A percentile compares a stretch with the other conserved stretches of the same genome.
Conservation (phyloP, 371 early-diverging fungal species). For the Mortierella sp. region DNA sequence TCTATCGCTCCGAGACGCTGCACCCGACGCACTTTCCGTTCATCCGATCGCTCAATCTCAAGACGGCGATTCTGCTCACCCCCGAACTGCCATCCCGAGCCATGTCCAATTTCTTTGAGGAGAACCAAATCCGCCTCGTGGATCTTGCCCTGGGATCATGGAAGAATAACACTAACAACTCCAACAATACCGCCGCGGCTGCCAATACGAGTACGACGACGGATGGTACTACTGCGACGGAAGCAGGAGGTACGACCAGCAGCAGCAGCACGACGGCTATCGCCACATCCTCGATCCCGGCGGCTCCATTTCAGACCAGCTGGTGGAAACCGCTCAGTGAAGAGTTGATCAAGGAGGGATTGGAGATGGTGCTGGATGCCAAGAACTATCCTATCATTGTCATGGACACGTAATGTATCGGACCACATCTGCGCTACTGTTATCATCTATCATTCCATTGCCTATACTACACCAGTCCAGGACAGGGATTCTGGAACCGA, state of each 20-base stretch:
- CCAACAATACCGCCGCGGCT: not conserved
- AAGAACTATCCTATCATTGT: slow-evolving; percentile 87
- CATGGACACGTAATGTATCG: slow-evolving; percentile 82
- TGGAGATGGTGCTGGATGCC: slow-evolving; percentile 83
- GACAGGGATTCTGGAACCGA: too few relatives aligned
- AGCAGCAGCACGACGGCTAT: not conserved
- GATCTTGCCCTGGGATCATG: slow-evolving; percentile 37
- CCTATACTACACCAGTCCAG: too few relatives aligned
- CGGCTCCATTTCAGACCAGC: slow-evolving; percentile 48
- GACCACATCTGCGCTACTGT: not conserved
- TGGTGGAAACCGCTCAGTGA: slow-evolving; percentile 93
- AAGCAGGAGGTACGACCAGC: too few relatives aligned
- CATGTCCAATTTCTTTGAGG: slow-evolving; percentile 84
- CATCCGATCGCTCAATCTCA: slow-evolving; percentile 79
- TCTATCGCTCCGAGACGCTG: slow-evolving; percentile 85
- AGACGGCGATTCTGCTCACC: slow-evolving; percentile 87
- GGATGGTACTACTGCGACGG: slow-evolving; percentile 1
- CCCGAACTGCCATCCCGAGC: slow-evolving; percentile 85
- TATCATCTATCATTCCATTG: too few relatives aligned
- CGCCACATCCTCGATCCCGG: slow-evolving; percentile 30
- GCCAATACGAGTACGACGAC: slow-evolving; percentile 3
- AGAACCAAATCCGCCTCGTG: slow-evolving; percentile 78
- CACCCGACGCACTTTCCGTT: slow-evolving; percentile 81
- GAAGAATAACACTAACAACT: slow-evolving; percentile 27
- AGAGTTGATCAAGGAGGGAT: slow-evolving; percentile 92